Conservation (phyloP, 768 basidiomycete genomes). For the Russula ochroleuca region DNA sequence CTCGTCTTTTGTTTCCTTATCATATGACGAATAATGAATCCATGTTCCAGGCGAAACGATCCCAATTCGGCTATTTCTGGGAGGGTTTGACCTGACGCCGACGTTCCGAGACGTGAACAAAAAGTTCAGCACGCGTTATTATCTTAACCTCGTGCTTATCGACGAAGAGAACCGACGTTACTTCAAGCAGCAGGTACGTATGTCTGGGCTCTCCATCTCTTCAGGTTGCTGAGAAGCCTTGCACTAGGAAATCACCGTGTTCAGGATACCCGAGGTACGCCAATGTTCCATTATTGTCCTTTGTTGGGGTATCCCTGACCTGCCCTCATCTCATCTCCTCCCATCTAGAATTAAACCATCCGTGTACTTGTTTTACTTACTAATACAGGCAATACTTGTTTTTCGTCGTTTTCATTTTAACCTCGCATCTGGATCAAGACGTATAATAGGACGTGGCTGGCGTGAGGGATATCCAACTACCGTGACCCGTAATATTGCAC, state of each 20-base stretch:
- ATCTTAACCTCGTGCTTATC: constrained; percentile 93
- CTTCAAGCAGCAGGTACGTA: constrained; percentile 87
- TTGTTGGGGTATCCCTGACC: neutral
- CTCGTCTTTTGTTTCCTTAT: neutral
- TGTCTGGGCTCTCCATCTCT: neutral
- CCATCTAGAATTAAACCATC: constrained; percentile 17
- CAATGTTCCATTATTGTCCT: neutral
- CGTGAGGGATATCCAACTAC: neutral
- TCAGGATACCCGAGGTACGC: constrained; percentile 81
- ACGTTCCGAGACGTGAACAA: constrained; percentile 99
- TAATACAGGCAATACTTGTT: constrained; percentile 16
- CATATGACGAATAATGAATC: neutral
- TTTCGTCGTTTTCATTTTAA: constrained; percentile 9
- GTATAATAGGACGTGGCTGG: neutral
- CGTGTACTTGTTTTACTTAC: constrained; percentile 9
- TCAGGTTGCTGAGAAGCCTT: neutral
- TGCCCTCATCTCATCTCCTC: too few species aligned
- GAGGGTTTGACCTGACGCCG: constrained; percentile 96
- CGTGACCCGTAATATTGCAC: neutral
- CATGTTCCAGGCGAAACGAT: constrained; percentile 80
- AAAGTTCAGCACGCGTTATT: constrained; percentile 96
- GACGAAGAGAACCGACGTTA: constrained; percentile 98
- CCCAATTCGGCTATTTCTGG: constrained; percentile 94
- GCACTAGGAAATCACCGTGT: constrained; percentile 76
- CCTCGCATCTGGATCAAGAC: neutral